Evolutionary conservation across 371 early-diverging fungal genomes (phyloP), one percentile per base, ranked within the genome.

Genomic region (Scutellospora calospora): DNA sequence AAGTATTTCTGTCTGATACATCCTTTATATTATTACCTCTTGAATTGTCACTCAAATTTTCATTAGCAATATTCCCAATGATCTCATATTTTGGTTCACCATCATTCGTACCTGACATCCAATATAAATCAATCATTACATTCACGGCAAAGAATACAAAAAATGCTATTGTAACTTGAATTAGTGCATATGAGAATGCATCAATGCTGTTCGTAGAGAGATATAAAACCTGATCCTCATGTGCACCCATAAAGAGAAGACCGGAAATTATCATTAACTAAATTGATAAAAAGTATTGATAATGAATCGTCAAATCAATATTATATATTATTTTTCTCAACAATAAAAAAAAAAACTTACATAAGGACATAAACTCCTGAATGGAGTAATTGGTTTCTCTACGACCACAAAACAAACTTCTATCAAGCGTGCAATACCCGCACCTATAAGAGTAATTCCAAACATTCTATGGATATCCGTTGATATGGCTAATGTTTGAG

Each of bases 231-330:
- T 89, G 91, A 71, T 92, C 88, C 82, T 88, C 90, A 63, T 90
- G 91, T 31, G 91, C 86, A 16, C 90, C 87, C 93, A 92, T 92
- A 76, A 92, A 92, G 29, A 88, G 80, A 16, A 90, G 73, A 55
- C 93, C 93, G 45, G 92, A 86, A 71, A 92, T 83, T 12, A 90
- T 87, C 76, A 92, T 76, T 18, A 80, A n/a, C 80, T 80, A 45
- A 55, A 68, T 68, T 9, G 1, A n/a, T 9, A 41, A 11, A 60
- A 59, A 55, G 38, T 29, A 80, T 52, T 20, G 29, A 49, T 49
- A 49, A 49, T 49, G n/a, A n/a, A n/a, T n/a, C n/a, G 11, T 49
- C 8, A 16, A 0, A 49, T 49, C 12, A 49, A n/a, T 14, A 49
- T 49, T 16, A 16, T 49, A 14, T 49, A n/a, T 51, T 9, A 18